These are phyloP conservation scores for Cystofilobasidium capitatum DNA, from an alignment of 768 basidiomycete species.

Conservation along the genomic window DNA sequence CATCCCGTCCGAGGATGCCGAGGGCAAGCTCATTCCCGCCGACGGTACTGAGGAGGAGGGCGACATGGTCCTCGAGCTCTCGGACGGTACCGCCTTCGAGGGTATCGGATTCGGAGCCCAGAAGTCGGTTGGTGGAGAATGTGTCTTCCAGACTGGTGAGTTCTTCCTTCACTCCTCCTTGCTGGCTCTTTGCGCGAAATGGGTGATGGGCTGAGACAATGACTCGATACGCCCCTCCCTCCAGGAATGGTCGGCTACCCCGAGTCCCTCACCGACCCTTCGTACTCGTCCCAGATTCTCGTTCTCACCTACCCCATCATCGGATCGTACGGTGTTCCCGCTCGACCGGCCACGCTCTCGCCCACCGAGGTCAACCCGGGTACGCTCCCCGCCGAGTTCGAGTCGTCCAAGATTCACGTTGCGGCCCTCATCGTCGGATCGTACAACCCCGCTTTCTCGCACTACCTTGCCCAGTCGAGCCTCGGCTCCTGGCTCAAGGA, in stretches of 20 bases:
- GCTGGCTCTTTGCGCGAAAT: background rate
- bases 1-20: constrained; percentile 28
- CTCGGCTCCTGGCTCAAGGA: constrained; percentile 89
- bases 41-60: constrained; percentile 30
- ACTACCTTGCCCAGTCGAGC: constrained; percentile 82
- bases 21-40: background rate
- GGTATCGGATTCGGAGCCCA: constrained; percentile 92
- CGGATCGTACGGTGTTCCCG: constrained; percentile 95
- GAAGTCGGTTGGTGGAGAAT: constrained; percentile 91
- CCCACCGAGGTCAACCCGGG: constrained; percentile 50
- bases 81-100: constrained; percentile 75
- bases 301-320: constrained; percentile 93
- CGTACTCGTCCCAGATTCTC: constrained; percentile 95
- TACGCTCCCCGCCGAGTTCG: constrained; percentile 56
- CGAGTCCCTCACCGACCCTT: constrained; percentile 95
- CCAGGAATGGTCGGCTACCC: constrained; percentile 99
- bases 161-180: constrained; percentile 2
- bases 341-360: constrained; percentile 44
- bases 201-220: background rate
- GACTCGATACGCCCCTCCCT: background rate
- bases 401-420: constrained; percentile 89
- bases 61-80: constrained; percentile 67
- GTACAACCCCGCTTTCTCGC: constrained; percentile 77
- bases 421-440: constrained; percentile 83
- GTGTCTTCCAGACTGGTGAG: constrained; percentile 98